Base-by-base conservation (phyloP, 208 protist genomes). In the Trypanosomatidae sp. region DNA sequence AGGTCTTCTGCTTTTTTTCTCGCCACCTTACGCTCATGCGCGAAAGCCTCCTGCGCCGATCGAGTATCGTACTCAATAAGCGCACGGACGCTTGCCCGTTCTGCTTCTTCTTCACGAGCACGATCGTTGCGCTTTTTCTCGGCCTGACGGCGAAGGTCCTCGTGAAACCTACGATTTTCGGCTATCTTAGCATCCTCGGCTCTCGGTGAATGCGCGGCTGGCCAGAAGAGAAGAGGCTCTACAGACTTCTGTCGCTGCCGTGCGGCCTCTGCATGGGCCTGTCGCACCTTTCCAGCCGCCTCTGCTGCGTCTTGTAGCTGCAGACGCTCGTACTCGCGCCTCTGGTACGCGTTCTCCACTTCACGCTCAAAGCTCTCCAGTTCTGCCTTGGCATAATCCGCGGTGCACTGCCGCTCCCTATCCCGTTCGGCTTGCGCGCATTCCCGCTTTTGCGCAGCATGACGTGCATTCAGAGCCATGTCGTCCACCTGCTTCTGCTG, bases 131-230 rank as follows among this genome's bases (percentile, higher is more conserved):
- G 73, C 58, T 72, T 81, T 62, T 81, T 65, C 64, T 83, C 74
- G 0, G 71, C 82, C 65, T 80, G 71, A 25, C 74, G 69, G 19
- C 68, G 75, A 22, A 87, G 59, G 59, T 77, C 77, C 55, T 84
- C 80, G 36, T 46, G 62, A 66, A 71, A 80, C 41, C 65, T 52
- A 7, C 69, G 68, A 17, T 39, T 41, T 52, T 53, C 41, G 46
- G 41, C 66, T 41, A 30, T 47, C 65, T 73, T 80, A 0, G 13
- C 49, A 19, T 76, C 64, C 25, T 68, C 73, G 0, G 43, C 56
- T 3, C 49, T n/a, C 36, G 22, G 9, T 3, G 74, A 62, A 17
- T 67, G 64, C 13, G 62, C 69, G 19, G 39, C 50, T 30, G 30
- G 47, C 75, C 75, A 80, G 36, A 80, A 80, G n/a, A 74, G 69